Base-by-base conservation (phyloP, 83 land plant genomes). In the Diphasiastrum complanatum region DNA sequence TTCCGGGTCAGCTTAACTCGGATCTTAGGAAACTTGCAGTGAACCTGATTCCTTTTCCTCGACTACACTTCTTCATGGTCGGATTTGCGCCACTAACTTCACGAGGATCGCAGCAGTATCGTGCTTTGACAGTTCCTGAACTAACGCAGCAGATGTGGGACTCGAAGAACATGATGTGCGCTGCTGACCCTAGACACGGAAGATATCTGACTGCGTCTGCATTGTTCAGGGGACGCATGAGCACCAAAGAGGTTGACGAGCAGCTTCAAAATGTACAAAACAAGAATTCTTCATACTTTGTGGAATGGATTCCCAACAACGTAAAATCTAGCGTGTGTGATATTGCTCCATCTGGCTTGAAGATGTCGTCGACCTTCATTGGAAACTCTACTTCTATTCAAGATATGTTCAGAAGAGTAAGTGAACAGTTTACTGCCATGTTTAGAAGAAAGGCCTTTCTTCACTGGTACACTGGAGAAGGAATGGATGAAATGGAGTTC, bases 101-200 rank as follows among this genome's bases (percentile, higher is more conserved):
- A 2, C 2, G 62, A n/a, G 62, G 62, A 0, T 59, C 62, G 25
- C 62, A 59, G 62, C 62, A 59, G 62, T 59, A 59, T 45, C 4
- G 62, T 10, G 4, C 62, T 0, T 14, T 59, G 5, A 59, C 62
- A 0, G 62, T 59, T 1, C 62, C 62, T 2, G 62, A 59, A 45
- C 62, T 59, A 31, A 59, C 62, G 0, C 62, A 59, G 62, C 62
- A 59, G 62, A 59, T 59, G 62, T 59, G 62, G 62, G 62, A 59
- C 54, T 38, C 62, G 0, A 59, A 59, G 62, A 59, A 59, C 54
- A 59, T 59, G 62, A 59, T 59, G 62, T 59, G 62, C 62, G 62
- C 62, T 1, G 62, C 62, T 0, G 62, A 59, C 1, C 62, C 62
- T 2, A 38, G 62, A 0, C 62, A 59, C 62, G 62, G 62, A 11